These are phyloP conservation scores for Pholiota conissans DNA, from an alignment of 768 basidiomycete species.

Conservation along the genomic window DNA sequence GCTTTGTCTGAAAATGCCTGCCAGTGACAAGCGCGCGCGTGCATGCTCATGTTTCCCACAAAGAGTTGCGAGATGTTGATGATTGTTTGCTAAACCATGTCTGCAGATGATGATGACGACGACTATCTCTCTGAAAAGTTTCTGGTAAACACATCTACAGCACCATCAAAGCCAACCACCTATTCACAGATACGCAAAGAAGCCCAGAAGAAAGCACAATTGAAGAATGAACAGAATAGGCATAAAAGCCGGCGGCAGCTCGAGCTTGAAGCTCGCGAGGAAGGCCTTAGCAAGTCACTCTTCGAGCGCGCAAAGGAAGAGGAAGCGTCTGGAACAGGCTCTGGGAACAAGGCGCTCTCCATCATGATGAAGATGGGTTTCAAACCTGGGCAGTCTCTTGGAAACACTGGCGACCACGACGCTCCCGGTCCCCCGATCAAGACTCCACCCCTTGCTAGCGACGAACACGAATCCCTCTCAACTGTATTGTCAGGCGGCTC, in stretches of 20 bases:
- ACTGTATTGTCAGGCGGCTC: conserved; percentile 9
- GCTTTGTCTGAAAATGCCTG: neutral
- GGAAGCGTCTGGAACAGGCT: conserved; percentile 47
- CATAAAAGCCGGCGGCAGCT: conserved; percentile 65
- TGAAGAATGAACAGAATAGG: conserved; percentile 69
- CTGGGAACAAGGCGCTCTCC: conserved; percentile 73
- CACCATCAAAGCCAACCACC: conserved; percentile 49
- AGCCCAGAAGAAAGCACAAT: conserved; percentile 51
- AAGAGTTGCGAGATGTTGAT: conserved; percentile 15
- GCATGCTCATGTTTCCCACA: conserved; percentile 8
- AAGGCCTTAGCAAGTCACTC: conserved; percentile 77
- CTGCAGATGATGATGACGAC: conserved; percentile 68
- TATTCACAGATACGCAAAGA: conserved; percentile 75
- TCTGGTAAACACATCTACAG: conserved; percentile 42
- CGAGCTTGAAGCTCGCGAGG: conserved; percentile 74
- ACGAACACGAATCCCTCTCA: conserved; percentile 7
- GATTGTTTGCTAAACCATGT: conserved; percentile 43
- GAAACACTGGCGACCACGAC: conserved; percentile 35
- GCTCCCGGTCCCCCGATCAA: neutral
- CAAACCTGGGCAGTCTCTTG: conserved; percentile 79
- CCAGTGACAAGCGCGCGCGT: neutral
- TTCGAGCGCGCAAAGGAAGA: conserved; percentile 77
- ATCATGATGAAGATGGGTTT: conserved; percentile 98
- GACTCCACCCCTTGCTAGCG: conserved; percentile 2
- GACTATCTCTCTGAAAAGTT: conserved; percentile 92